Conservation (phyloP, 2,329 filamentous ascomycete genomes). For the Diaporthe vaccinii region DNA sequence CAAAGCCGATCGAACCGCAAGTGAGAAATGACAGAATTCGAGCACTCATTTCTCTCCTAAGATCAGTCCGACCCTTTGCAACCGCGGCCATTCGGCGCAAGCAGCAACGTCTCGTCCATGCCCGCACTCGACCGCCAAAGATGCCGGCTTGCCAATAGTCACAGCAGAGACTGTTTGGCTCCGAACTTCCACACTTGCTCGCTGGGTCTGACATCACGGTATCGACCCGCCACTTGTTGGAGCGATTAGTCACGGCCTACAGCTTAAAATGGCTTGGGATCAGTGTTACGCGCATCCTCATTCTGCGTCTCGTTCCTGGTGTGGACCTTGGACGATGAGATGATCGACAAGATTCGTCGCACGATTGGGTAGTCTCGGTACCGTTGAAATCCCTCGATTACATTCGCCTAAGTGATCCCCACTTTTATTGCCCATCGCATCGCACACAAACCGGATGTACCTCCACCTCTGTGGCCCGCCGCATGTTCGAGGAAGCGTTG, state of each 20-base stretch:
- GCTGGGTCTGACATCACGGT: neutral
- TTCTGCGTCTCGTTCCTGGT: conserved; percentile 14
- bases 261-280: neutral
- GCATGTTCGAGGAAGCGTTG: conserved; percentile 3
- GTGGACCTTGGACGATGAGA: neutral
- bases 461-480: conserved; percentile 10
- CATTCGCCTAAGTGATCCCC: neutral
- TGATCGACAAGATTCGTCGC: neutral
- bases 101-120: neutral
- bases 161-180: neutral
- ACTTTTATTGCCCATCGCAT: neutral
- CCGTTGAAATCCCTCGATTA: neutral
- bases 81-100: neutral
- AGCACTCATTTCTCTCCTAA: conserved; percentile 33
- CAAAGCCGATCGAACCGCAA: conserved; percentile 71
- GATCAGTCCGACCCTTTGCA: neutral
- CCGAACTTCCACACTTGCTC: too few relatives aligned
- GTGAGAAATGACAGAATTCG: conserved; percentile 49
- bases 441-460: neutral
- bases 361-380: conserved; percentile 7
- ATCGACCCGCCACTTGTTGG: neutral
- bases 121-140: too few relatives aligned
- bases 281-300: neutral
- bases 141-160: neutral
- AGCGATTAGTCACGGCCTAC: neutral